These are phyloP conservation scores for Clathrus columnatus DNA, from an alignment of 768 basidiomycete species.

Conservation along the genomic window DNA sequence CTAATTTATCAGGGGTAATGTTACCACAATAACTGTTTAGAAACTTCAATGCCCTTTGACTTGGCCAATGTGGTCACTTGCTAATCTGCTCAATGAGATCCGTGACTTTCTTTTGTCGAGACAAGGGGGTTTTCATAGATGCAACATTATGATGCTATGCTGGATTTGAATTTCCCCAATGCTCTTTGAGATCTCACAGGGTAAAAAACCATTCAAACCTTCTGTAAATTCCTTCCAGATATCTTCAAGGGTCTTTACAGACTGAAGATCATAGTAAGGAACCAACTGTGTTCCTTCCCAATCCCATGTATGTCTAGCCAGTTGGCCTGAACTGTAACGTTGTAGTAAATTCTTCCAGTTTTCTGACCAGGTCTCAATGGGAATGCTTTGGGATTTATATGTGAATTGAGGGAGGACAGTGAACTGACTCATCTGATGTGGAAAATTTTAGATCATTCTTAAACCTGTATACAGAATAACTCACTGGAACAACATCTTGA, in stretches of 20 bases:
- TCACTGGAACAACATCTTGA: too few relatives aligned
- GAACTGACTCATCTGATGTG: too few relatives aligned
- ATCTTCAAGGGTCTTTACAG: constrained; percentile 15
- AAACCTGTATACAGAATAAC: too few relatives aligned
- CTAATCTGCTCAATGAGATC: constrained; percentile 17
- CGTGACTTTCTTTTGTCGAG: constrained; percentile 18
- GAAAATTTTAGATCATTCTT: not conserved
- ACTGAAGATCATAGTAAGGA: constrained; percentile 18
- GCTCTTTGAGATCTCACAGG: constrained; percentile 7
- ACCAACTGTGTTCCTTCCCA: constrained; percentile 19
- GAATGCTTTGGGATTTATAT: too few relatives aligned
- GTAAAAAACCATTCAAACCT: constrained; percentile 23
- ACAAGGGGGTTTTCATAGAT: constrained; percentile 17
- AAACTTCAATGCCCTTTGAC: constrained; percentile 17
- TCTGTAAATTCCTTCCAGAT: constrained; percentile 23
- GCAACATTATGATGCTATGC: constrained; percentile 19
- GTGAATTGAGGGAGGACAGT: too few relatives aligned
- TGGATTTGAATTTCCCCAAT: constrained; percentile 14
- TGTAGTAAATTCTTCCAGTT: not conserved
- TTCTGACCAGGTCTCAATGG: too few relatives aligned
- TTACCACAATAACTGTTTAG: constrained; percentile 16
- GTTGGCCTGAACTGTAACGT: not conserved
- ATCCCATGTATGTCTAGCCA: constrained; percentile 22
- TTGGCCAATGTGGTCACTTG: constrained; percentile 17
- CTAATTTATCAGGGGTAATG: not conserved